Percentiles rank a stretch among this genome's conserved stretches.
Evolutionary conservation across 257 asterid species (phyloP).

Genomic region (Handroanthus guayacan): DNA sequence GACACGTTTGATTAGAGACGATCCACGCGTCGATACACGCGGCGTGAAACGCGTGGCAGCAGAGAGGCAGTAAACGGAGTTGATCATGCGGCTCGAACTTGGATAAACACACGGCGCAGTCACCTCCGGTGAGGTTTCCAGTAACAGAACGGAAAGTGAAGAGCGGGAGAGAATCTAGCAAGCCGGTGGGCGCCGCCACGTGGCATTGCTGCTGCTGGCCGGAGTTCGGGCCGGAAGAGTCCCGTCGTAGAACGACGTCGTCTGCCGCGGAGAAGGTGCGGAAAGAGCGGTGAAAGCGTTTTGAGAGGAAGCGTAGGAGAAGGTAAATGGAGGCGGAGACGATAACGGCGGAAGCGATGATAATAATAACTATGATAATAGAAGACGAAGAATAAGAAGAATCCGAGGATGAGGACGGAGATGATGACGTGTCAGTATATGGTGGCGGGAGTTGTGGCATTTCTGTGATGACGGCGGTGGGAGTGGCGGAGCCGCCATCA

Average conservation of each 20-base stretch:
- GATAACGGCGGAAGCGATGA: constrained; percentile 72
- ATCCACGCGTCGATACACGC: constrained; percentile 92
- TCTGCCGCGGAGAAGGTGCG: constrained; percentile 51
- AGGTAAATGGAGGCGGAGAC: constrained; percentile 75
- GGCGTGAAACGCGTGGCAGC: constrained; percentile 95
- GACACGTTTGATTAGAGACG: constrained; percentile 72
- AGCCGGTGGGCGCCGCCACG: constrained; percentile 29
- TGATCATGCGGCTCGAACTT: constrained; percentile 75
- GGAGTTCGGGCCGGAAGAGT: constrained; percentile 5
- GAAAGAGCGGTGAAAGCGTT: constrained; percentile 54
- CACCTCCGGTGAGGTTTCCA: constrained; percentile 70
- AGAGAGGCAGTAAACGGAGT: constrained; percentile 76
- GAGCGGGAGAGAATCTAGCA: constrained; percentile 71
- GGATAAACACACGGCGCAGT: constrained; percentile 89
- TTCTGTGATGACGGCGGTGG: constrained; percentile 37
- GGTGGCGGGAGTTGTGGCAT: constrained; percentile 44
- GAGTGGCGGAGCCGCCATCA: constrained; percentile 37
- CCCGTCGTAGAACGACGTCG: constrained; percentile 52
- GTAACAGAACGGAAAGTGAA: constrained; percentile 68
- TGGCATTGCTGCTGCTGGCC: constrained; percentile 34
- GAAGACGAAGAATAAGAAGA: constrained; percentile 54
- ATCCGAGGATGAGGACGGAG: constrained; percentile 40
- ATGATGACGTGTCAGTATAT: constrained; percentile 23
- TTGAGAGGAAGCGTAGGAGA: constrained; percentile 73
- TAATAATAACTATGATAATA: constrained; percentile 54